Conservation (phyloP, 208 protist genomes). For the Leptomonas pyrrhocoris region DNA sequence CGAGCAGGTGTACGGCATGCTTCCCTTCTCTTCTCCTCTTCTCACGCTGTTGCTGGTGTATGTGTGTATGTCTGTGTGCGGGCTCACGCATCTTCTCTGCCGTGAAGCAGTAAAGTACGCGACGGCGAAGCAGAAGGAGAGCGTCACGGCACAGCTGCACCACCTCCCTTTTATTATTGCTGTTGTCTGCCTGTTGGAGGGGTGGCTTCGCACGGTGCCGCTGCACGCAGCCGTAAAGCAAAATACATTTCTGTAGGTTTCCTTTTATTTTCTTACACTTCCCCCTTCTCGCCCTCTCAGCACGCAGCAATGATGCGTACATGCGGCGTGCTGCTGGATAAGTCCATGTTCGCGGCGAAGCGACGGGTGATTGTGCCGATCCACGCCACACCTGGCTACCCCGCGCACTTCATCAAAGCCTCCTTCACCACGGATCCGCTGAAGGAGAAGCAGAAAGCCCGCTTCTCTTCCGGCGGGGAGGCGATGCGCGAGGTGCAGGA, state of each 20-base stretch:
- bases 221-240: too few species aligned
- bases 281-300: neutral
- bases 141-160: too few species aligned
- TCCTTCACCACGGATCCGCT: constrained; percentile 89
- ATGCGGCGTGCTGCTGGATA: constrained; percentile 65
- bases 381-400: constrained; percentile 81
- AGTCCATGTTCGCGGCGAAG: constrained; percentile 93
- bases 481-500: constrained; percentile 89
- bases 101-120: too few species aligned
- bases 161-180: too few species aligned
- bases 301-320: constrained; percentile 34
- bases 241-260: constrained; percentile 2
- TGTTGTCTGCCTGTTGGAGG: constrained; percentile 10
- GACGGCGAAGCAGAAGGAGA: too few species aligned
- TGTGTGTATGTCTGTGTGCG: too few species aligned
- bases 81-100: too few species aligned
- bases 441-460: constrained; percentile 90
- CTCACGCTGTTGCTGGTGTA: too few species aligned
- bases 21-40: too few species aligned
- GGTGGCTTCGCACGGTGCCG: too few species aligned
- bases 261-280: neutral
- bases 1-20: too few species aligned
- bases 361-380: constrained; percentile 90
- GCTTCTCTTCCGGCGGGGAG: constrained; percentile 86
- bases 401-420: constrained; percentile 83